Evolutionary conservation across 1,284 basidiomycete genomes (phyloP).

Genomic region (Mixia osmundae): DNA sequence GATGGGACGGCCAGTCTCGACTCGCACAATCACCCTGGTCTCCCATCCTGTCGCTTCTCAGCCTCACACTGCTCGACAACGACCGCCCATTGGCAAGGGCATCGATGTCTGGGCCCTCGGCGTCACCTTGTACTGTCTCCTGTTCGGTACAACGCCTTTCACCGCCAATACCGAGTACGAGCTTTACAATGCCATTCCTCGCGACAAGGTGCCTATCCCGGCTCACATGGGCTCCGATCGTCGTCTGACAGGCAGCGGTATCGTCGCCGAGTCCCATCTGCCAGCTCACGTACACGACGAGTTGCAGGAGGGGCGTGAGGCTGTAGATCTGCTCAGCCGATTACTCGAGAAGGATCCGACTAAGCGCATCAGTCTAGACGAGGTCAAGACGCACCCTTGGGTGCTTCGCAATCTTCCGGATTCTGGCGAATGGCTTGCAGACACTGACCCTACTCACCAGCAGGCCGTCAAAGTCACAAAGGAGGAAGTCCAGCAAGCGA

Average conservation of each 20-base stretch:
- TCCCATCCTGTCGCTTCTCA: conserved; percentile 11
- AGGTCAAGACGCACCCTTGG: conserved; percentile 57
- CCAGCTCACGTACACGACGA: conserved; percentile 22
- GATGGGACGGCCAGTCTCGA: conserved; percentile 2
- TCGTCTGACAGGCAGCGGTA: conserved; percentile 37
- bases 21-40: conserved; percentile 11
- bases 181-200: conserved; percentile 63
- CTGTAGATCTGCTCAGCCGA: conserved; percentile 45
- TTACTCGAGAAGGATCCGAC: conserved; percentile 63
- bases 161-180: conserved; percentile 42
- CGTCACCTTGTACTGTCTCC: conserved; percentile 83
- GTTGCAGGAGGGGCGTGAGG: conserved; percentile 31
- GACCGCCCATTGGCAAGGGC: conserved; percentile 64
- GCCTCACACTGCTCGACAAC: conserved; percentile 18
- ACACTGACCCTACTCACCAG: conserved; percentile 40
- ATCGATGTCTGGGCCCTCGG: conserved; percentile 99
- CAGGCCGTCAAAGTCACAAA: conserved; percentile 43
- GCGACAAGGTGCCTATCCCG: conserved; percentile 47
- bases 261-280: conserved; percentile 12
- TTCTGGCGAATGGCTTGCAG: conserved; percentile 48
- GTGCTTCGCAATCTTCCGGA: conserved; percentile 48
- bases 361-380: conserved; percentile 53
- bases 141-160: conserved; percentile 66
- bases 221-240: conserved; percentile 49
- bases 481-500: conserved; percentile 54